Evolutionary conservation across 495 filamentous ascomycete genomes (phyloP).

Genomic region (Aspergillus wentii): DNA sequence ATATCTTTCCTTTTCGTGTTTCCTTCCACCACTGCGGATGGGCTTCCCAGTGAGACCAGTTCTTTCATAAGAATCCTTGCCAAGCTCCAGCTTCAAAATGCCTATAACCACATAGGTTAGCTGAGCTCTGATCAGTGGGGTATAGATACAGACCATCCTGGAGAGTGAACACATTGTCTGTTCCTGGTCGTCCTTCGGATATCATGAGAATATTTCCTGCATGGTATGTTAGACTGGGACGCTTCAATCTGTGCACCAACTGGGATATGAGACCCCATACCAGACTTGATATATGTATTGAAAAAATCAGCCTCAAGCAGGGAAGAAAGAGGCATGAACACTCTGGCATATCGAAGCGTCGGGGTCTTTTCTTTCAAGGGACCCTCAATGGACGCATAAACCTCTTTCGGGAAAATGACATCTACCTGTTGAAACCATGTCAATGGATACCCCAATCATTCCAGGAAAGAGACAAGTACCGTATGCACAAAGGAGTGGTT

Average conservation of each 20-base stretch:
- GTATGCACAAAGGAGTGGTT: constrained; percentile 72
- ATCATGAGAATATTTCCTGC: constrained; percentile 86
- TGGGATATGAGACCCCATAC: constrained; percentile 42
- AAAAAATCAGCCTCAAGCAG: constrained; percentile 78
- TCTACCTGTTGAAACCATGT: constrained; percentile 52
- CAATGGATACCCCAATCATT: constrained; percentile 8
- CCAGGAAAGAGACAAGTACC: constrained; percentile 36
- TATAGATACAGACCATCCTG: constrained; percentile 51
- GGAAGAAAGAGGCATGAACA: constrained; percentile 69
- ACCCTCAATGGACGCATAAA: constrained; percentile 52
- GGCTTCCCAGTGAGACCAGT: constrained; percentile 78
- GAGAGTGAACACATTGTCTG: constrained; percentile 75
- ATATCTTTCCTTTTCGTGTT: constrained; percentile 57
- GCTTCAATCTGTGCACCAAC: no score
- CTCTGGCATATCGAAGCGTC: constrained; percentile 54
- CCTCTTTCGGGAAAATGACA: constrained; percentile 65
- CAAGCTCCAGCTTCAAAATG: constrained; percentile 68
- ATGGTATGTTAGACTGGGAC: no score
- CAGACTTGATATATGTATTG: constrained; percentile 78
- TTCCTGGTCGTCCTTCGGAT: constrained; percentile 75
- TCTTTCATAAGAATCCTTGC: constrained; percentile 80
- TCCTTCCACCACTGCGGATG: constrained; percentile 50
- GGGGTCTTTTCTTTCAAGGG: constrained; percentile 43
- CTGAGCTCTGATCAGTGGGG: background rate
- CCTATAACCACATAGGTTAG: constrained; percentile 37